These are phyloP conservation scores for Eucalyptus erythrocorys DNA, from an alignment of 345 rosid species.

Conservation along the genomic window DNA sequence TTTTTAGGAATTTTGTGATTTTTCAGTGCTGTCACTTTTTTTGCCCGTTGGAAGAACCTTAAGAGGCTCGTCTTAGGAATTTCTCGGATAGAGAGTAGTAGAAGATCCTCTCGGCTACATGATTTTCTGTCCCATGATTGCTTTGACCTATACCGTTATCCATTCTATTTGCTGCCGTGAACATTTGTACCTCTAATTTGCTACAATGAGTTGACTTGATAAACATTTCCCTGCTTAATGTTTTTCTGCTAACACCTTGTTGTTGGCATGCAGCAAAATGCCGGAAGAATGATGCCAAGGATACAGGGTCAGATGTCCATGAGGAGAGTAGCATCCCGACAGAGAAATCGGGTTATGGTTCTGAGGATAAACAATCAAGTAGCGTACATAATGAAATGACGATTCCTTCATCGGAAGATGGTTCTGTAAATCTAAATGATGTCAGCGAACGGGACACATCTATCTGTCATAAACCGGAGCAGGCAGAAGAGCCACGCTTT, in stretches of 20 bases:
- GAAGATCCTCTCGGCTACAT: not conserved
- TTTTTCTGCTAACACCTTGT: not conserved
- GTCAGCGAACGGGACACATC: not conserved
- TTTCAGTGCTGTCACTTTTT: not conserved
- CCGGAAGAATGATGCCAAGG: conserved; percentile 11
- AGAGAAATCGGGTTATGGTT: not conserved
- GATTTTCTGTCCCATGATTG: not conserved
- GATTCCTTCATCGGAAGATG: conserved; percentile 8
- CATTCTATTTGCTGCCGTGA: not conserved
- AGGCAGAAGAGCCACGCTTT: not conserved
- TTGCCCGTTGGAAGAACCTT: not conserved
- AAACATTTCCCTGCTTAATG: not conserved
- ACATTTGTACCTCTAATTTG: not conserved
- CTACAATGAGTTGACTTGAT: not conserved
- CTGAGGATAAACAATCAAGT: conserved; percentile 17
- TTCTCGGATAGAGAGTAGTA: not conserved
- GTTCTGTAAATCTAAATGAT: conserved; percentile 4
- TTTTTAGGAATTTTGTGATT: not conserved
- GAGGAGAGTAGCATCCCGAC: conserved; percentile 11
- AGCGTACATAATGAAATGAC: conserved; percentile 4
- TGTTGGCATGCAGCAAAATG: conserved; percentile 33
- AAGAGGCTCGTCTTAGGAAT: not conserved
- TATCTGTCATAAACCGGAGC: conserved; percentile 2
- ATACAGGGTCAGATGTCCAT: conserved; percentile 3
- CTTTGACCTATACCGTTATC: not conserved